Evolutionary conservation across 345 rosid species (phyloP).

Genomic region (Melaleuca quinquenervia): DNA sequence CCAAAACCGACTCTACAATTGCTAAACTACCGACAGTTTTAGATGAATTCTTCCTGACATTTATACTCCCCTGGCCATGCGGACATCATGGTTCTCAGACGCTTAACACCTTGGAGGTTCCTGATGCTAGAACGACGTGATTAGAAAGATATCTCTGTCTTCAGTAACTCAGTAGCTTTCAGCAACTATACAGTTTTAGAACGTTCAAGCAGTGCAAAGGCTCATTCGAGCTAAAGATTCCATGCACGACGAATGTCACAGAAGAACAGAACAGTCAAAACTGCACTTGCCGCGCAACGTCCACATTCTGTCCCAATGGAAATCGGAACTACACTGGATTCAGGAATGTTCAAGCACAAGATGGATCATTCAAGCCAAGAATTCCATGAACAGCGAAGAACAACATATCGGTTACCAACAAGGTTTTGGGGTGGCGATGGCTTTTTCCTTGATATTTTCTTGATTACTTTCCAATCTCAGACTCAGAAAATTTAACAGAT

Average conservation of each 20-base stretch:
- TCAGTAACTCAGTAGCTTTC: background rate
- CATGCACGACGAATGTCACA: fast-evolving
- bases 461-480: background rate
- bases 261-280: background rate
- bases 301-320: background rate
- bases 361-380: background rate
- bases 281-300: background rate
- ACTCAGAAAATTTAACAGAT: background rate
- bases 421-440: background rate
- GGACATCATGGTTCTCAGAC: background rate
- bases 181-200: background rate
- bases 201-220: fast-evolving
- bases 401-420: background rate
- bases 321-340: background rate
- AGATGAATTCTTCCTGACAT: background rate
- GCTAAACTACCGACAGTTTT: background rate
- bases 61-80: background rate
- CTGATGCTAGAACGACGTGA: background rate
- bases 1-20: background rate
- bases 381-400: background rate
- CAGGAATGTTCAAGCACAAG: background rate
- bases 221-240: background rate
- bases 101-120: background rate
- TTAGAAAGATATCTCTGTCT: background rate
- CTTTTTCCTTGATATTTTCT: background rate